Evolutionary conservation across 805 yeast genomes (phyloP).

Genomic region (Aciculoconidium aculeatum): DNA sequence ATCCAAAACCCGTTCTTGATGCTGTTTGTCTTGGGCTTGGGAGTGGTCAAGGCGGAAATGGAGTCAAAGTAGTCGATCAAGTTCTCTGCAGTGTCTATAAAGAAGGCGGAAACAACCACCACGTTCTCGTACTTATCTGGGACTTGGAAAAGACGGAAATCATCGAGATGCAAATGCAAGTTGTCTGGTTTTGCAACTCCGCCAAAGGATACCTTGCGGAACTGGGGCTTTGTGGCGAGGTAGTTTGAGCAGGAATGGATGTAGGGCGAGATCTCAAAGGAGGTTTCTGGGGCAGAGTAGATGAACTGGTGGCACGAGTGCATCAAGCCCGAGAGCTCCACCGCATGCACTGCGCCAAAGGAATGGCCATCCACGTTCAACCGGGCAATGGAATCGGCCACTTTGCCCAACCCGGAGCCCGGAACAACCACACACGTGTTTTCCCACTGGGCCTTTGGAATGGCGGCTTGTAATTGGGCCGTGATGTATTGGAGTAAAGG

Average conservation of each 20-base stretch:
- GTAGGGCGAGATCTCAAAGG: conserved; percentile 36
- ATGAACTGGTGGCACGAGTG: conserved; percentile 58
- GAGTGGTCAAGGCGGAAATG: conserved; percentile 40
- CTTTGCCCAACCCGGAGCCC: conserved; percentile 81
- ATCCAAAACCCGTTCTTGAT: conserved; percentile 65
- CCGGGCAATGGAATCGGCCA: conserved; percentile 57
- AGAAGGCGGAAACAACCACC: conserved; percentile 64
- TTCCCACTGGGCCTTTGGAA: conserved; percentile 18
- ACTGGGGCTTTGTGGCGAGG: conserved; percentile 41
- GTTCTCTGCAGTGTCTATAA: conserved; percentile 90
- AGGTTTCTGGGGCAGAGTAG: conserved; percentile 22
- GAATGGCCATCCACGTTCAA: conserved; percentile 27
- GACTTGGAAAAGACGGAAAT: conserved; percentile 53
- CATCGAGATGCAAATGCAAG: conserved; percentile 47
- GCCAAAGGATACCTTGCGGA: conserved; percentile 32
- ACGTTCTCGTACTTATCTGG: conserved; percentile 37
- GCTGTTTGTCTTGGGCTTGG: conserved; percentile 19
- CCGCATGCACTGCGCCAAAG: conserved; percentile 53
- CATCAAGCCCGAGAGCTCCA: conserved; percentile 78
- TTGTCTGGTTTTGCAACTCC: conserved; percentile 40
- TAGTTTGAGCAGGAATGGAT: conserved; percentile 70
- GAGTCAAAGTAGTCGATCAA: conserved; percentile 67
- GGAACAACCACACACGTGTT: conserved; percentile 64
- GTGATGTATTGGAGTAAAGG: conserved; percentile 52
- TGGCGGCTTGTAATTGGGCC: conserved; percentile 31